Base-by-base conservation (phyloP, 179 eudicot genomes). In the Vitellaria paradoxa region DNA sequence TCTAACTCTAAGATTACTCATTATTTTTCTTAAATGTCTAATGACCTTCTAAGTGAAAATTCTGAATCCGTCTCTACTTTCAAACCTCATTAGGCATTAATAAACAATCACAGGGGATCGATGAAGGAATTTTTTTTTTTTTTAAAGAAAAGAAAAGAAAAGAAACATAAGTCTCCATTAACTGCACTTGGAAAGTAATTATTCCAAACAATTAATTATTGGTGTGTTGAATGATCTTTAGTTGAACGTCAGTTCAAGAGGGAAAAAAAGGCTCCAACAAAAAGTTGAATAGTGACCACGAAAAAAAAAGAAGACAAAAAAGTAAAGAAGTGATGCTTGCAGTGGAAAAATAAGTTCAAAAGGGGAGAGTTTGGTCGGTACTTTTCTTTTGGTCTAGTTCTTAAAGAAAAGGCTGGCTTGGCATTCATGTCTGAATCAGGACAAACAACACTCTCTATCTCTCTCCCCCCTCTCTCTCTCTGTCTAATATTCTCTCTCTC, bases 71-170 rank as follows among this genome's bases (percentile, higher is more conserved):
- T n/a, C n/a, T 24, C 67, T 26, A 49, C 74, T 59, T 73, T 53
- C 81, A 77, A 81, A 77, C 66, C 65, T 77, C 66, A 77, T 71
- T 65, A 78, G 81, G 84, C 81, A 65, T 20, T 73, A 49, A 73
- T 30, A 30, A 30, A 73, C 13, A 72, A 72, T 81, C 8, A 49
- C 13, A 46, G 5, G n/a, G 23, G 12, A 60, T 23, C n/a, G 66
- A 26, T 6, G 30, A 14, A 73, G 47, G 18, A 73, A 60, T 8
- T n/a, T n/a, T n/a, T n/a, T n/a, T n/a, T n/a, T n/a, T n/a, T n/a
- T n/a, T 18, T 18, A 40, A 40, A 73, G 3, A 10, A 49, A 2
- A 2, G 0, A 5, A 42, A 9, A 17, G 20, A 8, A 18, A 24
- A 23, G 18, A 15, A 72, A 42, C 26, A 52, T 56, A 15, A 40